Conservation (phyloP, 2,329 filamentous ascomycete genomes). For the Aspergillus japonicus region DNA sequence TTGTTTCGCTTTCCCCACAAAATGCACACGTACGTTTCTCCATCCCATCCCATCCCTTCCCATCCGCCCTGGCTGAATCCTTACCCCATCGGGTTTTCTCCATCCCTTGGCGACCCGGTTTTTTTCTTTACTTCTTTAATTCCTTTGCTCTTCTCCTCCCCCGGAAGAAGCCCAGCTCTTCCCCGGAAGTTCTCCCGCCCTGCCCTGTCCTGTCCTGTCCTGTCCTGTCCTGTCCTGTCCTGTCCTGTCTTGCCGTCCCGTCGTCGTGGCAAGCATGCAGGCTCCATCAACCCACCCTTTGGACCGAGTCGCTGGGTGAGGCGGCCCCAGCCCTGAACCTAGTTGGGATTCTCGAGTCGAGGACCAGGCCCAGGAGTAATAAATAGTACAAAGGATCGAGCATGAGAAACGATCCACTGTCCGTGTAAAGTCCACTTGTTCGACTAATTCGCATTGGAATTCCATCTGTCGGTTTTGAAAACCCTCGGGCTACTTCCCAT, state of each 20-base stretch:
- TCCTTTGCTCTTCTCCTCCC: not conserved
- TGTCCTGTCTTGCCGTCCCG: slow-evolving; percentile 11
- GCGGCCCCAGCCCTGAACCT: not conserved
- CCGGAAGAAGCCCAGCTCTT: not conserved
- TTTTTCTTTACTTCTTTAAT: not conserved
- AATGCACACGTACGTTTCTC: not conserved
- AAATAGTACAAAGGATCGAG: not conserved
- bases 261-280: slow-evolving; percentile 19
- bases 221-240: slow-evolving; percentile 9
- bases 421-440: not conserved
- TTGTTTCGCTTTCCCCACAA: not conserved
- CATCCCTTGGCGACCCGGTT: not conserved
- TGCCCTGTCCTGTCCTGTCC: not conserved
- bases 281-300: not conserved
- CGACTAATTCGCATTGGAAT: not conserved
- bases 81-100: not conserved
- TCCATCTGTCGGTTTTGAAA: not conserved
- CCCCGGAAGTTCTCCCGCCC: slow-evolving; percentile 9
- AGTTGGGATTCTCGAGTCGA: not conserved
- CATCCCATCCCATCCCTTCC: not conserved
- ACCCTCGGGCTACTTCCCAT: not conserved
- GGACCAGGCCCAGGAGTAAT: not conserved
- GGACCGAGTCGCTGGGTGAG: not conserved
- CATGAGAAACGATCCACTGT: not conserved
- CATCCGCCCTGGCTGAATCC: not conserved